Percentiles rank a stretch among this genome's conserved stretches.
Evolutionary conservation across 1,284 basidiomycete genomes (phyloP).

Genomic region (Melampsora abietis-canadensis): DNA sequence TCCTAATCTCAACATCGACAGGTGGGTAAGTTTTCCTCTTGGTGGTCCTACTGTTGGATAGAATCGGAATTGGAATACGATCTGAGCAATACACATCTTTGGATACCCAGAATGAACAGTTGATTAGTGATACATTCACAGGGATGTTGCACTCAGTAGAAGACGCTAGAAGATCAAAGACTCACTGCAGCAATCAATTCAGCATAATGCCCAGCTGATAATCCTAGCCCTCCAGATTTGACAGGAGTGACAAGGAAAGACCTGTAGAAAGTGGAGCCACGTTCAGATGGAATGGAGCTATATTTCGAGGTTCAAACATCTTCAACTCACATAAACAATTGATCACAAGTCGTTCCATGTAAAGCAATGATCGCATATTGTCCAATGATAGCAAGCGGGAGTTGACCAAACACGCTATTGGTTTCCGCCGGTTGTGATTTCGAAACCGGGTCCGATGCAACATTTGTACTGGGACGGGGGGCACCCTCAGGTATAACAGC

Average conservation of each 20-base stretch:
- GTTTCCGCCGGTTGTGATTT: background rate
- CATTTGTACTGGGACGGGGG: background rate
- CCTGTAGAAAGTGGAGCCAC: conserved; percentile 5
- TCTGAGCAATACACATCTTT: conserved; percentile 47
- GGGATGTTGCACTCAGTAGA: background rate
- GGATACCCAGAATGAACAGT: conserved; percentile 33
- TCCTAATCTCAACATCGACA: conserved; percentile 52
- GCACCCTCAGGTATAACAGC: conserved; percentile 10
- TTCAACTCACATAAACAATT: conserved; percentile 50
- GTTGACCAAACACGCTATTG: conserved; percentile 33
- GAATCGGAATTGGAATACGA: conserved; percentile 57
- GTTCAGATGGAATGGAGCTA: too few relatives aligned
- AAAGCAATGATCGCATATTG: conserved; percentile 52
- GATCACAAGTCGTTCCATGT: conserved; percentile 53
- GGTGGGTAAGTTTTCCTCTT: conserved; percentile 50
- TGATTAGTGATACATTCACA: conserved; percentile 8
- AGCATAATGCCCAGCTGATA: conserved; percentile 53
- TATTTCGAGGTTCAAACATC: background rate
- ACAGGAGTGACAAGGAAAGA: conserved; percentile 53
- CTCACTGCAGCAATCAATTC: conserved; percentile 53
- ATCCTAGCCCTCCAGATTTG: conserved; percentile 51
- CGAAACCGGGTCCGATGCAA: background rate
- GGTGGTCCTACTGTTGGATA: conserved; percentile 66
- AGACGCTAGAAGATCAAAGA: conserved; percentile 43
- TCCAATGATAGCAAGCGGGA: conserved; percentile 51